These are phyloP conservation scores for Aspergillus conjunctus DNA, from an alignment of 495 filamentous ascomycete species.

Conservation along the genomic window DNA sequence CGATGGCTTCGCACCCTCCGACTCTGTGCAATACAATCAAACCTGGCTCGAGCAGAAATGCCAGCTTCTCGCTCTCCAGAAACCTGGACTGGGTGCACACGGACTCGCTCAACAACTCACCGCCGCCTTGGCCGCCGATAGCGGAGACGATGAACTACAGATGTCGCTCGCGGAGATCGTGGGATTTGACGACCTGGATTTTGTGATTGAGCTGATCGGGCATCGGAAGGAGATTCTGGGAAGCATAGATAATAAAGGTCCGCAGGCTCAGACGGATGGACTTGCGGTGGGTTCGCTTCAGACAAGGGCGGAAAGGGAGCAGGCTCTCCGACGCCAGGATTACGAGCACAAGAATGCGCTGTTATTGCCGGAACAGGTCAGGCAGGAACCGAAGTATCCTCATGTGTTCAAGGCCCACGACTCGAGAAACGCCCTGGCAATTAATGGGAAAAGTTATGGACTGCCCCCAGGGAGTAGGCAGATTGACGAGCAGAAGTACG, in stretches of 20 bases:
- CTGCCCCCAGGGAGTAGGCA: slow-evolving; percentile 67
- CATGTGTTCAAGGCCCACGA: slow-evolving; percentile 86
- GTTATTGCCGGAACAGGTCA: slow-evolving; percentile 62
- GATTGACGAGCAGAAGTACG: slow-evolving; percentile 70
- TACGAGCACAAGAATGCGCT: slow-evolving; percentile 77
- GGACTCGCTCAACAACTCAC: slow-evolving; percentile 72
- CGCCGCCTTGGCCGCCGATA: slow-evolving; percentile 65
- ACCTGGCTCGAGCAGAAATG: slow-evolving; percentile 71
- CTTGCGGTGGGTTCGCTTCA: slow-evolving; percentile 60
- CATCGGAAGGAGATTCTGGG: slow-evolving; percentile 66
- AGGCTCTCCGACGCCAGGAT: slow-evolving; percentile 71
- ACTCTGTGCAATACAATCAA: slow-evolving; percentile 36
- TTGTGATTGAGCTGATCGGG: slow-evolving; percentile 79
- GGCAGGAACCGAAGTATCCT: slow-evolving; percentile 73
- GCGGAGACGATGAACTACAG: slow-evolving; percentile 80
- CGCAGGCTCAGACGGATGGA: slow-evolving; percentile 49
- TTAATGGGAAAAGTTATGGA: slow-evolving; percentile 74
- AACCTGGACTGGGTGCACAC: slow-evolving; percentile 60
- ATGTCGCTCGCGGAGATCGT: slow-evolving; percentile 87
- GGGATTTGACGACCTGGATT: slow-evolving; percentile 88
- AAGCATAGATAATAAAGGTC: slow-evolving; percentile 31
- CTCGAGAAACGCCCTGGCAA: slow-evolving; percentile 79
- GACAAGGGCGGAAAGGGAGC: slow-evolving; percentile 75
- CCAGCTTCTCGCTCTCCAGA: slow-evolving; percentile 56
- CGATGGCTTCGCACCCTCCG: slow-evolving; percentile 28